phyloP scores from a whole-genome alignment of 2,329 filamentous ascomycete genomes.

The Colletotrichum truncatum region DNA sequence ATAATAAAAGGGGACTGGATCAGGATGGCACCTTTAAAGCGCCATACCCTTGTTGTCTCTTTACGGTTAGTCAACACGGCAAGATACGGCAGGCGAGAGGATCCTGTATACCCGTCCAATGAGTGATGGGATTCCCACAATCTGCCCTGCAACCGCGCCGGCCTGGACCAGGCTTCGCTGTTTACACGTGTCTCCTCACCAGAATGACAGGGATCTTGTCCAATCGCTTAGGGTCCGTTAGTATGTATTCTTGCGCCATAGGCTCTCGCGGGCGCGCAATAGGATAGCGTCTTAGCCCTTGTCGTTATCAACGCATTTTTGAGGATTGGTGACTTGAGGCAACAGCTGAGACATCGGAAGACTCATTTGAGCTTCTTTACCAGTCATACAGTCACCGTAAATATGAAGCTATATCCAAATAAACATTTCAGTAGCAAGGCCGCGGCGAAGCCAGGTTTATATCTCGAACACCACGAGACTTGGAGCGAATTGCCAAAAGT shows the following conservation, averaged over 20 bases:
- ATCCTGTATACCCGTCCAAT: background rate
- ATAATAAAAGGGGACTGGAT: background rate
- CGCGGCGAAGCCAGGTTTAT: too few relatives aligned
- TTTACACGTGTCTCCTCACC: background rate
- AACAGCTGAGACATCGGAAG: too few relatives aligned
- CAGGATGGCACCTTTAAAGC: background rate
- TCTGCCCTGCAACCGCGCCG: background rate
- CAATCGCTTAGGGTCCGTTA: background rate
- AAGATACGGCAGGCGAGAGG: background rate
- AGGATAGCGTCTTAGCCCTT: background rate
- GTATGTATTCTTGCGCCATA: background rate
- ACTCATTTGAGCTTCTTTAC: too few relatives aligned
- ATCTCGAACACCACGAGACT: too few relatives aligned
- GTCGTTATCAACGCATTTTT: background rate
- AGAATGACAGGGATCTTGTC: background rate
- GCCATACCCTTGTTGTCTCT: background rate
- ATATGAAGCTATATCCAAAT: too few relatives aligned
- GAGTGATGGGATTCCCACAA: background rate
- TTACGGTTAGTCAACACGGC: background rate
- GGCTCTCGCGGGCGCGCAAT: background rate
- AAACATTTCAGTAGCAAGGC: too few relatives aligned
- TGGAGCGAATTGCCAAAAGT: too few relatives aligned
- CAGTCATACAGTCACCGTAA: too few relatives aligned
- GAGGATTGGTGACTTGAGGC: background rate
- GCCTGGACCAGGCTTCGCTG: background rate